Evolutionary conservation across 805 yeast species (phyloP), one percentile per base, ranked within the genome.

Genomic region (Yamadazyma sp.): DNA sequence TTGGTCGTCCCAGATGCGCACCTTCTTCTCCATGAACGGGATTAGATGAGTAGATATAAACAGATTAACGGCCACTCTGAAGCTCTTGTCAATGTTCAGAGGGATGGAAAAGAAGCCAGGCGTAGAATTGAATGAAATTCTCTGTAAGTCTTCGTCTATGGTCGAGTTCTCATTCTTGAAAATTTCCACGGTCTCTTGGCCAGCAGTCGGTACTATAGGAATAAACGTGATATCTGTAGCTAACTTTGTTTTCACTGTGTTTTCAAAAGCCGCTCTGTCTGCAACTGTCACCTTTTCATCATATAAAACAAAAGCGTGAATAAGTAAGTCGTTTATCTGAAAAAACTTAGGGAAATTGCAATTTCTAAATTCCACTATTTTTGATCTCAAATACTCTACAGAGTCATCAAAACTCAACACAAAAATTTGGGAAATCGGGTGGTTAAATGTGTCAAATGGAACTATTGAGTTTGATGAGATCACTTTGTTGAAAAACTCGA

Each of bases 1-100:
- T 51, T 80, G 85, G 49, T 89, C 96, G 42, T 82, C 90, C 97
- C 97, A 90, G 10, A 75, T 57, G 22, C 82, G 68, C n/a, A 88
- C 75, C 51, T 86, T 83, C 39, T 75, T 63, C 53, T 87, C 89
- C 96, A 93, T 87, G 56, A 80, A 90, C 0, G 97, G 95, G 1
- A 87, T 68, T 41, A 84, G 60, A 32, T 63, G 60, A 45, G 71
- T 73, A 23, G 62, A 61, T 7, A 78, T 64, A 38, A 76, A 59
- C 21, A 79, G 83, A 31, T 65, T 57, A 11, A 78, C 42, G 35
- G 68, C 68, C 7, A 47, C 44, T 8, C 64, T 48, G 18, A 80
- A 46, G 0, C 64, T 57, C 46, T 57, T 49, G 42, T 68, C 75
- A n/a, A 75, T 62, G 5, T 61, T 48, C 18, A 49, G 60, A 12